Base-by-base conservation (phyloP, 192 early-diverging fungal species). In the Glomus cerebriforme region DNA sequence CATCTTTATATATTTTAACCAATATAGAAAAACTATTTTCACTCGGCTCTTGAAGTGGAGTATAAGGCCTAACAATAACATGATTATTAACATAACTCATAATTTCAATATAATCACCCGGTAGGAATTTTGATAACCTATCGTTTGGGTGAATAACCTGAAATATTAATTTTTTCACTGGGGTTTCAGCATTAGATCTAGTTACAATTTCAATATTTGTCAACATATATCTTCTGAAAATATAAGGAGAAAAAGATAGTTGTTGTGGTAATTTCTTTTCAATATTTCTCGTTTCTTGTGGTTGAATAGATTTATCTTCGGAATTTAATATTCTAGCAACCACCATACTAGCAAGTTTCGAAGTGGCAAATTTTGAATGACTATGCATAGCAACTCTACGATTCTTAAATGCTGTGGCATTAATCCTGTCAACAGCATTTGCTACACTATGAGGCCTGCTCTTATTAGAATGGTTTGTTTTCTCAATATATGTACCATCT, bases 101-200 rank as follows among this genome's bases (percentile, higher is more conserved):
- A 35, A 79, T 49, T 60, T 79, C 78, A 43, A 79, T 71, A 19
- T 17, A 79, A 39, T 79, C 68, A 22, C 78, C 78, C 24, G 78
- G 78, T 15, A 79, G 19, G 71, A 76, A 60, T 63, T 39, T 76
- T 39, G 59, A 19, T 59, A 39, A 65, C 32, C 0, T 65, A 65
- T 65, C 63, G 17, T 31, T 15, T 31, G 26, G 63, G 32, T 65
- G 63, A 31, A 65, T 65, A 27, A 19, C 17, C 32, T 65, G 59
- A 63, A 76, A 76, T 24, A 59, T 76, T 22, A 76, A 76, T 17
- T 63, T n/a, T 37, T 63, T 59, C 4, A 76, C 74, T 19, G 59
- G 59, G 8, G 7, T 35, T 37, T 17, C 27, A 7, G 74, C 32
- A 15, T 65, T 31, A 7, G 62, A 17, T 29, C 59, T 62, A 17